Base-by-base conservation (phyloP, 2,329 filamentous ascomycete genomes). In the Arachnomyces sp. region DNA sequence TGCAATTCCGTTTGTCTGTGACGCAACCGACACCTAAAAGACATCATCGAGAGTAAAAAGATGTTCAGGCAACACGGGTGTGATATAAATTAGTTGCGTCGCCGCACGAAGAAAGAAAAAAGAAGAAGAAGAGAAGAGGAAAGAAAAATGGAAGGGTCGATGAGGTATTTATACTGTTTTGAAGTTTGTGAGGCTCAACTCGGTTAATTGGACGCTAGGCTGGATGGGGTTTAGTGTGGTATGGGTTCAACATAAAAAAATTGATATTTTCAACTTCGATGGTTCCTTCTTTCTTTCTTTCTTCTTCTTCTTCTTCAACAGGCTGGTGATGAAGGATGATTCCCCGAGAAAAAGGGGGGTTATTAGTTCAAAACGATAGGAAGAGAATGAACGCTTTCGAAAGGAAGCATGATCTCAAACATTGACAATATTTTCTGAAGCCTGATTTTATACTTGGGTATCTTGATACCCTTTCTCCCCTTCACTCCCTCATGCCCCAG, bases 61-160 rank as follows among this genome's bases (percentile, higher is more conserved):
- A 66, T 67, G 80, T 72, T 72, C 76, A 81, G 83, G 82, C 82
- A 88, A 88, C 81, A 84, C 79, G 82, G 82, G 77, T 75, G 76
- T 76, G 70, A 66, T 70, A 73, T 67, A 61, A 66, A 67, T 5
- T 25, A 25, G 75, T 81, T 73, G 77, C 81, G 78, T 79, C 79
- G 82, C 83, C 82, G 82, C 83, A 88, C 81, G 72, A 85, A 74
- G 78, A 75, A 73, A 68, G 68, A 72, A 76, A 77, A 67, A 59
- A 64, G 56, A 66, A 66, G 68, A 63, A 64, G 59, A 63, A 50
- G 43, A 15, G 12, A 11, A 38, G 9, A 25, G 20, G 20, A 48
- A 48, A 55, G 46, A 43, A 17, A 36, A 43, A 2, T 8, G 34
- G n/a, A n/a, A 12, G 7, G 32, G 29, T 7, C 31, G 6, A 2